A percentile compares a stretch with the other conserved stretches of the same genome.
These are phyloP conservation scores for Alternaria sp. DNA, from an alignment of 2,329 filamentous ascomycete genomes.

Conservation along the genomic window DNA sequence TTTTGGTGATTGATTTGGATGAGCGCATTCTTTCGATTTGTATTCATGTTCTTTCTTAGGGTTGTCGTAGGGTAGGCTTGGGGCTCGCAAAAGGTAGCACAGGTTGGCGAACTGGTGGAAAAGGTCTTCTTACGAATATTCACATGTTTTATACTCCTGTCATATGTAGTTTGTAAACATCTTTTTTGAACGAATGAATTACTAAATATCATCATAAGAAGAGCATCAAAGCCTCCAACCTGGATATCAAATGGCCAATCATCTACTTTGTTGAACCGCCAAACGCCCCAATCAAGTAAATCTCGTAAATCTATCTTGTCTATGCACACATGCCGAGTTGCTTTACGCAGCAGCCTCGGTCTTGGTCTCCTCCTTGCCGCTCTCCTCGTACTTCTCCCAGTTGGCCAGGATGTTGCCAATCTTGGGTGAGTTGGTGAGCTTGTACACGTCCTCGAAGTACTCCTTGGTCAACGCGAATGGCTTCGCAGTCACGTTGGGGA, in stretches of 20 bases:
- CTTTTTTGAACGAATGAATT: slow-evolving; percentile 4
- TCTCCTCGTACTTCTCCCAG: slow-evolving; percentile 61
- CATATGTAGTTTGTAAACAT: not conserved
- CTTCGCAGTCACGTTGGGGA: slow-evolving; percentile 95
- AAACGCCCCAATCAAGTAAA: slow-evolving; percentile 4
- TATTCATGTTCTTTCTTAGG: not conserved
- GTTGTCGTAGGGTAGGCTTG: not conserved
- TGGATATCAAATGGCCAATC: slow-evolving; percentile 10
- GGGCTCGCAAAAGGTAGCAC: not conserved
- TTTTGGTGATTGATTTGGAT: not conserved
- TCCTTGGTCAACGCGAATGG: slow-evolving; percentile 97
- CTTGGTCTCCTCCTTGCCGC: slow-evolving; percentile 38
- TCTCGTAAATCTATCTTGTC: not conserved
- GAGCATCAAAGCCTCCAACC: not conserved
- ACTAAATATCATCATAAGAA: not conserved
- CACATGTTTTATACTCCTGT: not conserved
- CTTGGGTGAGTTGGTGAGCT: slow-evolving; percentile 80
- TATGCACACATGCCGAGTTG: not conserved
- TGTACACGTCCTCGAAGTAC: slow-evolving; percentile 99
- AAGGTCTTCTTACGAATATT: not conserved
- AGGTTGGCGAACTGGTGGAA: not conserved
- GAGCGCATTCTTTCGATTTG: not conserved
- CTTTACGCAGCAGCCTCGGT: slow-evolving; percentile 27
- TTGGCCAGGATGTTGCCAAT: slow-evolving; percentile 85
- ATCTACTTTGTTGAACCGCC: not conserved